Evolutionary conservation across 768 basidiomycete genomes (phyloP).

Genomic region (Holtermannia corniformis): DNA sequence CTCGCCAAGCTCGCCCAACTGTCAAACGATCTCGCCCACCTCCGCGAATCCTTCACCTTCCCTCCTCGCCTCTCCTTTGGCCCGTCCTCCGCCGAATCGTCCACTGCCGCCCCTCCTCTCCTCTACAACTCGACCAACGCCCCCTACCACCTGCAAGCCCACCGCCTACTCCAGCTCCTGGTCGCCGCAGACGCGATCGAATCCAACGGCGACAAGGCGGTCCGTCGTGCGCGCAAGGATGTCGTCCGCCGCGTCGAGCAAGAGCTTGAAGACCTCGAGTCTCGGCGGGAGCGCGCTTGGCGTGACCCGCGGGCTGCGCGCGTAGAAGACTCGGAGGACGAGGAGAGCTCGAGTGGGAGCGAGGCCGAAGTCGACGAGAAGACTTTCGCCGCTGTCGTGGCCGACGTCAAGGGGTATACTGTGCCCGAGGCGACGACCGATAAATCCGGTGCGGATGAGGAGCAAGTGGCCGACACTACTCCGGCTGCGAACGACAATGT

Average conservation of each 20-base stretch:
- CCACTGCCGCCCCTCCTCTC: constrained; percentile 38
- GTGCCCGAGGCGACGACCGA: not conserved
- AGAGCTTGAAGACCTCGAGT: constrained; percentile 47
- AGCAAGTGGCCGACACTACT: too few relatives aligned
- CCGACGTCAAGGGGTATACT: not conserved
- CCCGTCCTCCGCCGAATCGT: constrained; percentile 2
- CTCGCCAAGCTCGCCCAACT: constrained; percentile 1
- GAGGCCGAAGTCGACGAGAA: not conserved
- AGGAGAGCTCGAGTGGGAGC: not conserved
- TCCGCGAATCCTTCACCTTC: constrained; percentile 22
- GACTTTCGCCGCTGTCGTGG: not conserved
- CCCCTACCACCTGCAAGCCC: constrained; percentile 54
- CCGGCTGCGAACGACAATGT: too few relatives aligned
- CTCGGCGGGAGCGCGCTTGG: constrained; percentile 25
- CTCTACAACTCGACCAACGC: constrained; percentile 57
- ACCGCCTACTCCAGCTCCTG: constrained; percentile 56
- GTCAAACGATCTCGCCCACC: constrained; percentile 13
- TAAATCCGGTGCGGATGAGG: too few relatives aligned
- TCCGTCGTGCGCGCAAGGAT: constrained; percentile 49
- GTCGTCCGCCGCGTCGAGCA: constrained; percentile 55
- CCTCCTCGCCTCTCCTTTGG: constrained; percentile 24
- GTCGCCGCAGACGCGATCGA: constrained; percentile 59
- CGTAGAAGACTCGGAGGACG: not conserved
- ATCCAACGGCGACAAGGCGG: constrained; percentile 51
- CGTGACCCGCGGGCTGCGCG: not conserved